A percentile compares a stretch with the other conserved stretches of the same genome.
Evolutionary conservation across 805 yeast species (phyloP).

Genomic region (Wickerhamiella lipophila): DNA sequence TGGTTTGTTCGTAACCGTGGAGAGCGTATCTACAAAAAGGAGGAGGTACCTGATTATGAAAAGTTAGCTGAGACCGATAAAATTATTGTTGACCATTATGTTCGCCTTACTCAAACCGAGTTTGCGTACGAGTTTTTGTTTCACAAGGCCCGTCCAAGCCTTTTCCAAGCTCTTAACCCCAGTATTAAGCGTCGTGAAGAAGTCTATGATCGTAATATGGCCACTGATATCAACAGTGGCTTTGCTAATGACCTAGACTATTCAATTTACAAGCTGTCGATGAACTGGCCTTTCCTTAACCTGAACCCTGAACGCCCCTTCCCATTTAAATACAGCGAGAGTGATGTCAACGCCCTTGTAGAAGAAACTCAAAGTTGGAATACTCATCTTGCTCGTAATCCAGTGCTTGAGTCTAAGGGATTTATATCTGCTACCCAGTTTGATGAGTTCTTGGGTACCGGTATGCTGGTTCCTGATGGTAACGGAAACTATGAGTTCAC

Average conservation of each 20-base stretch:
- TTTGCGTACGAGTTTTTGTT: constrained; percentile 72
- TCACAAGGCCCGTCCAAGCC: constrained; percentile 48
- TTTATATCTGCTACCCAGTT: constrained; percentile 96
- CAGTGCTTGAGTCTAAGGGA: constrained; percentile 83
- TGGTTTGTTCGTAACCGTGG: constrained; percentile 78
- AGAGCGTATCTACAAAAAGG: constrained; percentile 65
- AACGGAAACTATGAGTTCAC: constrained; percentile 40
- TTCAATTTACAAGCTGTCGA: constrained; percentile 16
- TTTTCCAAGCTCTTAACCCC: constrained; percentile 74
- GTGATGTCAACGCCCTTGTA: constrained; percentile 46
- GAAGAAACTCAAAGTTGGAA: constrained; percentile 53
- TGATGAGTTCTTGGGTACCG: constrained; percentile 51
- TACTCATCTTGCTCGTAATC: constrained; percentile 50
- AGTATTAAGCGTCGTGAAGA: constrained; percentile 42
- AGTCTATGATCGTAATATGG: constrained; percentile 25
- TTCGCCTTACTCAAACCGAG: constrained; percentile 82
- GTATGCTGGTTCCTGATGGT: constrained; percentile 48
- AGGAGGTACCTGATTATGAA: constrained; percentile 62
- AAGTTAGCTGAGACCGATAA: constrained; percentile 57
- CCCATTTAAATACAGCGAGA: constrained; percentile 52
- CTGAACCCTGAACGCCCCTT: constrained; percentile 26
- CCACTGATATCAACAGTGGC: constrained; percentile 20
- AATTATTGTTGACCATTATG: constrained; percentile 74
- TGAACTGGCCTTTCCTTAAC: constrained; percentile 17
- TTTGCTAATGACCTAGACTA: constrained; percentile 22